Conservation (phyloP, 2,329 filamentous ascomycete genomes). For the Fulvia fulva region DNA sequence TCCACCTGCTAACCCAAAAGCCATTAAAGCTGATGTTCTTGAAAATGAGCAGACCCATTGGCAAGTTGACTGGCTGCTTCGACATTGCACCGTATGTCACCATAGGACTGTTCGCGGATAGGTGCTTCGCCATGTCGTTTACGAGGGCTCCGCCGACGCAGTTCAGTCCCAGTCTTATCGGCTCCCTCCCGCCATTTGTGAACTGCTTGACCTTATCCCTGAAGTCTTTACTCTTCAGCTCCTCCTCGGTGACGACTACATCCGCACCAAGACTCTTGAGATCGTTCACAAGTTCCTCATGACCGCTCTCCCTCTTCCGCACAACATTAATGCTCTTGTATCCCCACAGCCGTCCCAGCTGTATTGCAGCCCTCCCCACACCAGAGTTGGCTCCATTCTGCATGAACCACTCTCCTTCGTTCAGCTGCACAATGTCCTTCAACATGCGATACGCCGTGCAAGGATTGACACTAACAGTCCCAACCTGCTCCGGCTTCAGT, state of each 20-base stretch:
- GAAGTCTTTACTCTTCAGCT: constrained; percentile 61
- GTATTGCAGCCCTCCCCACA: constrained; percentile 86
- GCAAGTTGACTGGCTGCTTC: constrained; percentile 75
- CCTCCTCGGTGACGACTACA: constrained; percentile 59
- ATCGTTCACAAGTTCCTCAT: constrained; percentile 60
- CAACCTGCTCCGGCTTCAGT: constrained; percentile 71
- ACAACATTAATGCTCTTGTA: constrained; percentile 87
- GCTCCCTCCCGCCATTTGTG: constrained; percentile 67
- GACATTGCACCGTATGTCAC: constrained; percentile 97
- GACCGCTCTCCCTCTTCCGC: constrained; percentile 66
- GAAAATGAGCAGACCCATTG: constrained; percentile 86
- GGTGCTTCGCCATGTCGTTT: constrained; percentile 69
- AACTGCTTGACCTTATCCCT: constrained; percentile 57
- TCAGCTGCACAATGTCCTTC: constrained; percentile 65
- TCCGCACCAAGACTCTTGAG: constrained; percentile 60
- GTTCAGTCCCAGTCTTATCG: constrained; percentile 76
- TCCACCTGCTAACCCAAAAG: constrained; percentile 94
- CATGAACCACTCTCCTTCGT: constrained; percentile 86
- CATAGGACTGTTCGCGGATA: constrained; percentile 64
- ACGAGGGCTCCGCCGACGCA: constrained; percentile 90
- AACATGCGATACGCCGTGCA: constrained; percentile 94
- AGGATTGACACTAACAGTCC: constrained; percentile 87
- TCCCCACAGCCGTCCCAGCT: constrained; percentile 81
- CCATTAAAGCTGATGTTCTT: constrained; percentile 84
- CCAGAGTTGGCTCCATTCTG: constrained; percentile 96